These are phyloP conservation scores for Ostreobium quekettii DNA, from an alignment of 139 green algal genomes.

Conservation along the genomic window DNA sequence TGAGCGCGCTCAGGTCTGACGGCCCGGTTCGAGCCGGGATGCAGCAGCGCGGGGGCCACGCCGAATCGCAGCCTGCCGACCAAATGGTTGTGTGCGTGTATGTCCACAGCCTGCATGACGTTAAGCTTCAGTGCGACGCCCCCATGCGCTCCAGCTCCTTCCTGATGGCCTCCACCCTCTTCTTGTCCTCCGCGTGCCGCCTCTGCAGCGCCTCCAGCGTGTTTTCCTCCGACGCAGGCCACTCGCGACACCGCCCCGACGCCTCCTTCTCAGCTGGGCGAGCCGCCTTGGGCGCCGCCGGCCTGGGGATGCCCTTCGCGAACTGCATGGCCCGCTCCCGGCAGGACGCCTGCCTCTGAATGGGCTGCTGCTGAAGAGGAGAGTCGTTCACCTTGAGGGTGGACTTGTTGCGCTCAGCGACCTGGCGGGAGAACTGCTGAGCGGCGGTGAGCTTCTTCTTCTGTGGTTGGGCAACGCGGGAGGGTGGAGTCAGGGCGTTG, in stretches of 20 bases:
- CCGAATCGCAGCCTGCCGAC: too few species aligned
- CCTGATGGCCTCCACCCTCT: conserved; percentile 44
- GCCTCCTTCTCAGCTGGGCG: conserved; percentile 7
- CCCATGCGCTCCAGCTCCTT: conserved; percentile 48
- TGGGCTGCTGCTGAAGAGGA: not conserved
- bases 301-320: conserved; percentile 37
- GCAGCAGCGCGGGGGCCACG: too few species aligned
- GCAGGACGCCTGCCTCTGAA: too few species aligned
- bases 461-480: too few species aligned
- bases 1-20: too few species aligned
- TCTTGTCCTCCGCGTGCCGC: conserved; percentile 37
- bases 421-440: not conserved
- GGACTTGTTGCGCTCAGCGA: not conserved
- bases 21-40: too few species aligned
- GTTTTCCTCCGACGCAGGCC: not conserved
- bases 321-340: conserved; percentile 31
- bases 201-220: conserved; percentile 40
- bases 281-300: conserved; percentile 11
- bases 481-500: too few species aligned
- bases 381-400: not conserved
- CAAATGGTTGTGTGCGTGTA: too few species aligned
- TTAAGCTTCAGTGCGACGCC: too few species aligned
- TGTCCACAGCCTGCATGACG: too few species aligned
- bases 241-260: not conserved
- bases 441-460: not conserved